phyloP scores from a whole-genome alignment of 768 basidiomycete species.

The Panaeolus cyanescens region DNA sequence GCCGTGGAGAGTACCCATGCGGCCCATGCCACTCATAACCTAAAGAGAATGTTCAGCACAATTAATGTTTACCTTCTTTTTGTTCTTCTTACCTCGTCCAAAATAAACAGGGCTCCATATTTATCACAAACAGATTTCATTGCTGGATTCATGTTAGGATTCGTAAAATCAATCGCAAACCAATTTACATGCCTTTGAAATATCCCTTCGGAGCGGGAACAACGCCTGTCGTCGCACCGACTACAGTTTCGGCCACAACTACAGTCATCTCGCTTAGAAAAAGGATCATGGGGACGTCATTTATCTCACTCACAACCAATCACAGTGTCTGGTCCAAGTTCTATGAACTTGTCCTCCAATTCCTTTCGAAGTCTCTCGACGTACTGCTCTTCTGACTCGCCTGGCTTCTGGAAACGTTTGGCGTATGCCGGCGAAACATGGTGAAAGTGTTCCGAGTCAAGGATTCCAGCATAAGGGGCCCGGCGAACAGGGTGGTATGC shows the following conservation, averaged over 20 bases:
- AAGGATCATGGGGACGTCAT: not conserved
- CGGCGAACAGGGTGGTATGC: slow-evolving; percentile 69
- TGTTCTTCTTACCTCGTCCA: slow-evolving; percentile 67
- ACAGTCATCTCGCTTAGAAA: not conserved
- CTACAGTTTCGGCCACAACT: slow-evolving; percentile 88
- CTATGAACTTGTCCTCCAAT: slow-evolving; percentile 83
- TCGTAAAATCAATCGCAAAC: not conserved
- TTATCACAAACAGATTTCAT: slow-evolving; percentile 84
- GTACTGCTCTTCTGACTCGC: slow-evolving; percentile 79
- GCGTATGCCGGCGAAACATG: slow-evolving; percentile 90
- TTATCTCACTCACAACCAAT: slow-evolving; percentile 64
- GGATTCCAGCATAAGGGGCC: slow-evolving; percentile 63
- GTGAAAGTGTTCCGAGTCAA: slow-evolving; percentile 70
- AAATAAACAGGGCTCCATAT: slow-evolving; percentile 75
- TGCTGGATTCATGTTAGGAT: slow-evolving; percentile 31
- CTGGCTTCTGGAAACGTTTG: slow-evolving; percentile 68
- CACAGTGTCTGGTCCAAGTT: slow-evolving; percentile 80
- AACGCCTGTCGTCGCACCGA: slow-evolving; percentile 82
- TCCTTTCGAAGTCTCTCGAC: slow-evolving; percentile 77
- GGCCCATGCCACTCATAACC: slow-evolving; percentile 91
- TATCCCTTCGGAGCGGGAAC: slow-evolving; percentile 82
- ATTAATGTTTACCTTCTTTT: not conserved
- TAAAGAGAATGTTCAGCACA: slow-evolving; percentile 15
- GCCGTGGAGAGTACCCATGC: slow-evolving; percentile 85
- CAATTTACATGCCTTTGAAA: slow-evolving; percentile 47